Conservation (phyloP, 305 asterid species). For the Solanum hybrid region DNA sequence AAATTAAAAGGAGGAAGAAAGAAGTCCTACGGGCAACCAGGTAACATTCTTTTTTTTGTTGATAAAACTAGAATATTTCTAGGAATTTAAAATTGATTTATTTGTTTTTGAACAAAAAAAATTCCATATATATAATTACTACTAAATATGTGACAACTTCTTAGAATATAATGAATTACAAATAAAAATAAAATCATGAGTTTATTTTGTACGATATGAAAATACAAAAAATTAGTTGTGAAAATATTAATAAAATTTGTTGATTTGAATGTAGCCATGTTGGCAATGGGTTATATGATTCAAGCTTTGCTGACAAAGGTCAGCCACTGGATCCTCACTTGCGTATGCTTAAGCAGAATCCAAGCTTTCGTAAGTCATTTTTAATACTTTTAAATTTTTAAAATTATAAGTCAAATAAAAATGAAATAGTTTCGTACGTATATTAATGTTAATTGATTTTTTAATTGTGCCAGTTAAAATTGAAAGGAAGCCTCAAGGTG, state of each 20-base stretch:
- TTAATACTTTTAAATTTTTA: not conserved
- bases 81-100: not conserved
- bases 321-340: not conserved
- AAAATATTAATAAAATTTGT: not conserved
- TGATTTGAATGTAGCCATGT: not conserved
- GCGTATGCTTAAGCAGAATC: not conserved
- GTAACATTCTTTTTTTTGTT: not conserved
- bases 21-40: not conserved
- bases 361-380: not conserved
- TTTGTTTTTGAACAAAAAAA: not conserved
- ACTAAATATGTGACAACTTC: not conserved
- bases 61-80: not conserved
- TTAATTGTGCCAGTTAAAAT: not conserved
- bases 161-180: not conserved
- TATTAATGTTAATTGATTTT: not conserved
- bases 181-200: not conserved
- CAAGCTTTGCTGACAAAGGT: not conserved
- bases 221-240: not conserved
- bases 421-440: not conserved
- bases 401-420: not conserved
- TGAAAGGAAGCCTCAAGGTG: not conserved
- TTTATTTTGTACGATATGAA: not conserved
- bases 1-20: not conserved
- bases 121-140: too few species aligned
- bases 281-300: not conserved